Evolutionary conservation across 257 asterid species (phyloP).

Genomic region (Orobanche coerulescens): DNA sequence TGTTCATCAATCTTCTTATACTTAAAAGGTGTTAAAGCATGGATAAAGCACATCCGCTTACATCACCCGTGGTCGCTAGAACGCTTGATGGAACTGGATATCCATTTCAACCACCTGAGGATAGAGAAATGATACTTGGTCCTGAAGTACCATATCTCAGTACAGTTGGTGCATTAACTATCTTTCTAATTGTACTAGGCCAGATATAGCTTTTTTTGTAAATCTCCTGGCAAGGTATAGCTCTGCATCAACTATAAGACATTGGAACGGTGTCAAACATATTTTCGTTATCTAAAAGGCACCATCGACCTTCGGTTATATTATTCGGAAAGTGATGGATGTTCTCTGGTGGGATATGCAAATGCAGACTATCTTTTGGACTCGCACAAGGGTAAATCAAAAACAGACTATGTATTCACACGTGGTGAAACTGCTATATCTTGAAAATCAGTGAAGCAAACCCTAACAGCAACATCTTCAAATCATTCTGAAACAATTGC

Average conservation of each 20-base stretch:
- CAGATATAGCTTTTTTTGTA: not conserved
- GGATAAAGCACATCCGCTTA: not conserved
- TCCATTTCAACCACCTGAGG: not conserved
- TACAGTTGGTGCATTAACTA: not conserved
- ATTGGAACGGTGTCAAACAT: too few relatives aligned
- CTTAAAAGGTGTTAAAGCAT: not conserved
- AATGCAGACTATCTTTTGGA: too few relatives aligned
- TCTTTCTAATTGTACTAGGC: not conserved
- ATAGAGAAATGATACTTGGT: too few relatives aligned
- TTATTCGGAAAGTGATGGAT: not conserved
- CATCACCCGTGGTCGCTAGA: not conserved
- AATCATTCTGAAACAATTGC: too few relatives aligned
- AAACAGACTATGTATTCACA: too few relatives aligned
- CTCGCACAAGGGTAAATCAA: too few relatives aligned
- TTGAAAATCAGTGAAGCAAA: too few relatives aligned
- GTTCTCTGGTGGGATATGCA: not conserved
- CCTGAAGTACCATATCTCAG: not conserved
- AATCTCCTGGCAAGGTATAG: too few relatives aligned
- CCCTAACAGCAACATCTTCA: too few relatives aligned
- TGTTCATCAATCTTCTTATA: not conserved
- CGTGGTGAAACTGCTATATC: too few relatives aligned
- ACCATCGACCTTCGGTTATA: not conserved
- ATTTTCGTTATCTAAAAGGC: not conserved
- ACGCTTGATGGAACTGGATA: not conserved
- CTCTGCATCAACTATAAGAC: too few relatives aligned